These are phyloP conservation scores for Schwanniomyces pseudopolymorphus DNA, from an alignment of 805 yeast genomes.

Conservation along the genomic window DNA sequence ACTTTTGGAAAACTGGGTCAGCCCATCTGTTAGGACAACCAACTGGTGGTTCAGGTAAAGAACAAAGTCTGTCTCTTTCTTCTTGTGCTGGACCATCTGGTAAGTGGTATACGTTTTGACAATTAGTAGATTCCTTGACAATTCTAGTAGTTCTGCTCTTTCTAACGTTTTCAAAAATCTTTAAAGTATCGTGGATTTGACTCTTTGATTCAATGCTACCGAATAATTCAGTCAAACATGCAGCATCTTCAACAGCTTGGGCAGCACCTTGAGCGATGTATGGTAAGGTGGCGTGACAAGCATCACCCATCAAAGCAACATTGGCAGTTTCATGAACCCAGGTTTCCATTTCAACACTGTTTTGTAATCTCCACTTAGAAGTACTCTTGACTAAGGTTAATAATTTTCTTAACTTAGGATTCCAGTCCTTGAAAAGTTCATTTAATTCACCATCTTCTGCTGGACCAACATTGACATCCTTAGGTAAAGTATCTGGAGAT, in stretches of 20 bases:
- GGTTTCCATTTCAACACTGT: conserved; percentile 18
- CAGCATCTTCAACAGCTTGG: conserved; percentile 34
- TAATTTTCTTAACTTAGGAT: conserved; percentile 20
- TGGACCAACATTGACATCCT: conserved; percentile 14
- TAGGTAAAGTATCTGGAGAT: conserved; percentile 27
- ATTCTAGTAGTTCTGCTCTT: conserved; percentile 23
- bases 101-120: conserved; percentile 21
- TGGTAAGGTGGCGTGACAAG: conserved; percentile 36
- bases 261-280: conserved; percentile 34
- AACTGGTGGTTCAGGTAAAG: conserved; percentile 14
- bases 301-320: conserved; percentile 31
- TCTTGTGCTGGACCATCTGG: conserved; percentile 25
- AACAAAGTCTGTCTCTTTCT: conserved; percentile 17
- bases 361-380: conserved; percentile 27
- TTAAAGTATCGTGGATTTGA: conserved; percentile 17
- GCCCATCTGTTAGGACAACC: conserved; percentile 25
- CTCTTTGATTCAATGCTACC: conserved; percentile 12
- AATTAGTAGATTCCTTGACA: conserved; percentile 20
- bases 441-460: conserved; percentile 22
- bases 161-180: conserved; percentile 17
- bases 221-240: conserved; percentile 21
- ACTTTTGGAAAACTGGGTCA: conserved; percentile 23
- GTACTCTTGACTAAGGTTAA: conserved; percentile 17
- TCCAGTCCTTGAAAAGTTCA: conserved; percentile 24
- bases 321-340: conserved; percentile 28